Evolutionary conservation across 306 rosid species (phyloP).

Genomic region (Astragalus glycyphyllos): DNA sequence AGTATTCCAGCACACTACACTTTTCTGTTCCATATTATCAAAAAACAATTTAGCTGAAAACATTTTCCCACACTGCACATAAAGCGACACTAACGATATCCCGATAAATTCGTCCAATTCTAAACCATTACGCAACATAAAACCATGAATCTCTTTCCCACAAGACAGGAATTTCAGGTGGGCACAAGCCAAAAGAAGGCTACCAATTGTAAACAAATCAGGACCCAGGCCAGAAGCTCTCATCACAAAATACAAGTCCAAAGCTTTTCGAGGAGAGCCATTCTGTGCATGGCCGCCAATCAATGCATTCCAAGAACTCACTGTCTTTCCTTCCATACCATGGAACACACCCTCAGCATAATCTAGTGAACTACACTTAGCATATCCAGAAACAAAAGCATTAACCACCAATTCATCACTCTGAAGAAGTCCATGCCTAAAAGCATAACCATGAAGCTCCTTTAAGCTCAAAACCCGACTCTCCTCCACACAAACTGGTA

Average conservation of each 20-base stretch:
- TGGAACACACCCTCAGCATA: constrained; percentile 65
- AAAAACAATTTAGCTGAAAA: constrained; percentile 57
- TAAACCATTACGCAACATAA: constrained; percentile 65
- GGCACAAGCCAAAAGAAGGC: constrained; percentile 77
- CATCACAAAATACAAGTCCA: constrained; percentile 70
- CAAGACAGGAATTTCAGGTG: constrained; percentile 48
- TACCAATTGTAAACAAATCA: constrained; percentile 64
- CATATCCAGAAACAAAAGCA: constrained; percentile 73
- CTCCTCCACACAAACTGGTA: constrained; percentile 67
- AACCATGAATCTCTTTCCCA: constrained; percentile 79
- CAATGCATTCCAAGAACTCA: constrained; percentile 84
- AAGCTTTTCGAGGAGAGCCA: constrained; percentile 72
- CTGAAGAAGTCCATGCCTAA: constrained; percentile 56
- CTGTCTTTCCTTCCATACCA: constrained; percentile 59
- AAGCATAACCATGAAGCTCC: constrained; percentile 72
- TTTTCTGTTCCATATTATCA: constrained; percentile 53
- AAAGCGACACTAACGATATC: constrained; percentile 68
- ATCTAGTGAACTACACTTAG: constrained; percentile 63
- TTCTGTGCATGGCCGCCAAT: constrained; percentile 73
- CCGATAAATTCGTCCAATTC: constrained; percentile 70
- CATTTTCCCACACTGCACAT: constrained; percentile 57
- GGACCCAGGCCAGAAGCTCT: constrained; percentile 57
- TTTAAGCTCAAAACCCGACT: constrained; percentile 58
- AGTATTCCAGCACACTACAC: constrained; percentile 72
- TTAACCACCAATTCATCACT: constrained; percentile 67